Evolutionary conservation across 768 basidiomycete genomes (phyloP).

Genomic region (Tricholoma bakamatsutake): DNA sequence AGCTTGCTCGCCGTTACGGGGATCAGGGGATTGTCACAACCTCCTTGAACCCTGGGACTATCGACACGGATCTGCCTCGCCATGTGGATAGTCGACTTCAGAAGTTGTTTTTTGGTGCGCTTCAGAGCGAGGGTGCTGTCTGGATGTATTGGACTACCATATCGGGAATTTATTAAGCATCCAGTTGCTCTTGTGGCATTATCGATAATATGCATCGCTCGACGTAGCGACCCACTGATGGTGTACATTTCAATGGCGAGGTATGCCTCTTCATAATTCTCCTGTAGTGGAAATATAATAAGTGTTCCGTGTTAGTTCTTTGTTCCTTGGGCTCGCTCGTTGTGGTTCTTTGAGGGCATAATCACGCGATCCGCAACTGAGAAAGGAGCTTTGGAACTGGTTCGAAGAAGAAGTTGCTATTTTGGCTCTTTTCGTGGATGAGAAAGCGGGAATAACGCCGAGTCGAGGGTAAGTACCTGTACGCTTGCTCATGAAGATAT

Average conservation of each 20-base stretch:
- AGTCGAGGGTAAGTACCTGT: no score
- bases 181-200: not conserved
- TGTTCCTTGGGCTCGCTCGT: conserved; percentile 33
- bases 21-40: conserved; percentile 36
- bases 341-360: not conserved
- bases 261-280: conserved; percentile 17
- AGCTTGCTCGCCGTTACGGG: conserved; percentile 34
- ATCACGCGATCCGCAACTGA: not conserved
- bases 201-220: not conserved
- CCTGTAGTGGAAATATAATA: not conserved
- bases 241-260: conserved; percentile 38
- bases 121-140: conserved; percentile 7
- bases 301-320: conserved; percentile 23
- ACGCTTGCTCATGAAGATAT: no score
- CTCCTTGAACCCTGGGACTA: conserved; percentile 40
- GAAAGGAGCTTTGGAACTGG: not conserved
- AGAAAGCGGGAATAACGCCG: no score
- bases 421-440: no score
- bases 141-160: not conserved
- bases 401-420: not conserved
- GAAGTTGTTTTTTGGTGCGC: not conserved
- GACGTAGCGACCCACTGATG: conserved; percentile 21
- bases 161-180: not conserved
- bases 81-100: conserved; percentile 9
- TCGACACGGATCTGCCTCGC: conserved; percentile 29